Conservation (phyloP, 176 grass and related monocot species). For the Tuctoria greenei region DNA sequence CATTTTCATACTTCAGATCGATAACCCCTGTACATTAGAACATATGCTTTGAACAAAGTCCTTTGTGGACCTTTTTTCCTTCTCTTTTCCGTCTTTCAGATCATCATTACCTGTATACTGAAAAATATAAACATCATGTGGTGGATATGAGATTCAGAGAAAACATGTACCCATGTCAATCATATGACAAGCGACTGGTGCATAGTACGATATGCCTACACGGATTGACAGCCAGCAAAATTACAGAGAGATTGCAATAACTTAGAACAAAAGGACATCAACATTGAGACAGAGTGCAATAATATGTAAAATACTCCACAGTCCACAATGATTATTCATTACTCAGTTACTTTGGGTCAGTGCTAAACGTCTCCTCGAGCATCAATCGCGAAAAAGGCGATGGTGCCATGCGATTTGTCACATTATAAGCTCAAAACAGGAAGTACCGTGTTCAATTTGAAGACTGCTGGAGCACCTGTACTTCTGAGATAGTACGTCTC, state of each 20-base stretch:
- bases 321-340: background rate
- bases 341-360: background rate
- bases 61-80: constrained; percentile 6
- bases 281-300: background rate
- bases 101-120: constrained; percentile 5
- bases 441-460: background rate
- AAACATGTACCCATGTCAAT: constrained; percentile 25
- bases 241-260: constrained; percentile 7
- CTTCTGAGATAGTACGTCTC: background rate
- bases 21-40: background rate
- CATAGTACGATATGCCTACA: background rate
- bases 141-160: constrained; percentile 1
- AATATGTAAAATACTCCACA: background rate
- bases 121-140: constrained; percentile 2
- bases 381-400: background rate
- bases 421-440: background rate
- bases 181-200: background rate
- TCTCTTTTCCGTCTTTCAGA: constrained; percentile 29
- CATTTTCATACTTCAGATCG: constrained; percentile 30
- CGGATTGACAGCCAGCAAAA: background rate
- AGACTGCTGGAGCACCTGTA: background rate
- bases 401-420: background rate
- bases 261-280: background rate
- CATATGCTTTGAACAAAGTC: constrained; percentile 18
- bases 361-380: background rate